Conservation (phyloP, 176 grass and related monocot genomes). For the Panicum miliaceum region DNA sequence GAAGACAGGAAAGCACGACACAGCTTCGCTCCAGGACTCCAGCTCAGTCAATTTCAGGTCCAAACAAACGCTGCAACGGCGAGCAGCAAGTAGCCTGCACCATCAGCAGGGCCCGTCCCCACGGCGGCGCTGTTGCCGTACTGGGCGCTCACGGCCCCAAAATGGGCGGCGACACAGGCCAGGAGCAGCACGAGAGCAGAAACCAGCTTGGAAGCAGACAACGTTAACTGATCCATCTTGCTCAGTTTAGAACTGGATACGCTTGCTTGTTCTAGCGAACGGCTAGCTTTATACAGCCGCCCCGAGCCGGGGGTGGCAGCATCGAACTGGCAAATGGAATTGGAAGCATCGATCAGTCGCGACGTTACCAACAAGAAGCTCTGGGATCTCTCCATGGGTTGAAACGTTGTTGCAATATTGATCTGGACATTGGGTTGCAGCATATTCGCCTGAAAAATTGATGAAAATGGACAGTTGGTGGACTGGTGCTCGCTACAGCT, state of each 20-base stretch:
- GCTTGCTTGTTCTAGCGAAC: not conserved
- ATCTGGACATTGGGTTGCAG: not conserved
- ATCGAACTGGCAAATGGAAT: not conserved
- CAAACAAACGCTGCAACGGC: constrained; percentile 29
- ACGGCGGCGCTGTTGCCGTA: not conserved
- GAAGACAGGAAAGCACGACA: not conserved
- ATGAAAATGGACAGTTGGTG: not conserved
- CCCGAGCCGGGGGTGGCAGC: too few relatives aligned
- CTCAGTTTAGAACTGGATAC: too few relatives aligned
- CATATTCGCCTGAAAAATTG: not conserved
- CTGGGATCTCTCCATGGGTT: not conserved
- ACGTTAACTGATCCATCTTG: not conserved
- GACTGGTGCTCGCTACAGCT: not conserved
- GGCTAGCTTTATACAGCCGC: not conserved
- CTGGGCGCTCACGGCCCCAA: constrained; percentile 11
- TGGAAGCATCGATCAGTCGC: not conserved
- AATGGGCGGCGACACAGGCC: not conserved
- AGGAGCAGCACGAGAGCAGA: not conserved
- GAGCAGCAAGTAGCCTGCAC: not conserved
- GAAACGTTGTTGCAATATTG: not conserved
- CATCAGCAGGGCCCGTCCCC: not conserved
- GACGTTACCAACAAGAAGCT: not conserved
- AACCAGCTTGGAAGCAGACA: not conserved
- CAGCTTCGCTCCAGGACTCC: not conserved
- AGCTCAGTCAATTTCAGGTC: not conserved